Evolutionary conservation across 139 green algal species (phyloP).

Genomic region (Dunaliella primolecta): DNA sequence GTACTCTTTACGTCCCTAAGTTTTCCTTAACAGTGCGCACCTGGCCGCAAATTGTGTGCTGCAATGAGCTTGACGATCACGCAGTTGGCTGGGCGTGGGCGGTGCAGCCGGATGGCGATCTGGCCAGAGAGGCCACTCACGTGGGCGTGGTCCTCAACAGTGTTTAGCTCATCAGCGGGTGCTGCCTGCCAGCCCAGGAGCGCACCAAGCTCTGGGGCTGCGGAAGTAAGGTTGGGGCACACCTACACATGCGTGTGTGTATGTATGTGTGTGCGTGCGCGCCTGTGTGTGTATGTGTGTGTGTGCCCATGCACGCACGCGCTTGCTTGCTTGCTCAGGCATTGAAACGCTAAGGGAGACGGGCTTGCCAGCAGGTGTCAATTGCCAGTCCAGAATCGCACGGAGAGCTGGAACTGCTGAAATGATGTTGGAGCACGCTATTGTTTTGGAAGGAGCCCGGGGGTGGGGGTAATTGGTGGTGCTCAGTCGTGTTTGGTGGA

Average conservation of each 20-base stretch:
- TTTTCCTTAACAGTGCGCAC: too few relatives aligned
- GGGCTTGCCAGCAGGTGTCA: too few relatives aligned
- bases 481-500: too few relatives aligned
- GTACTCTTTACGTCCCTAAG: too few relatives aligned
- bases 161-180: background rate
- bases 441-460: too few relatives aligned
- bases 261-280: background rate
- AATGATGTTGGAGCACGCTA: too few relatives aligned
- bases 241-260: background rate
- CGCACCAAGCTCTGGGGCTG: background rate
- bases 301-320: too few relatives aligned
- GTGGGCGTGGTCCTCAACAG: background rate
- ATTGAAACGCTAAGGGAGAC: too few relatives aligned
- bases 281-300: background rate
- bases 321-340: too few relatives aligned
- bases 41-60: background rate
- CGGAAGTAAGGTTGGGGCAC: background rate
- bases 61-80: background rate
- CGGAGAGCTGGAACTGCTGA: too few relatives aligned
- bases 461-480: too few relatives aligned
- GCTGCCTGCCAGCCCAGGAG: background rate
- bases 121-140: background rate
- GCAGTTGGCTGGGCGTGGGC: background rate
- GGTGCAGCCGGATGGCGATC: background rate
- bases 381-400: too few relatives aligned